A percentile compares a stretch with the other conserved stretches of the same genome.
Evolutionary conservation across 257 asterid genomes (phyloP).

Genomic region (Ilex asprella): DNA sequence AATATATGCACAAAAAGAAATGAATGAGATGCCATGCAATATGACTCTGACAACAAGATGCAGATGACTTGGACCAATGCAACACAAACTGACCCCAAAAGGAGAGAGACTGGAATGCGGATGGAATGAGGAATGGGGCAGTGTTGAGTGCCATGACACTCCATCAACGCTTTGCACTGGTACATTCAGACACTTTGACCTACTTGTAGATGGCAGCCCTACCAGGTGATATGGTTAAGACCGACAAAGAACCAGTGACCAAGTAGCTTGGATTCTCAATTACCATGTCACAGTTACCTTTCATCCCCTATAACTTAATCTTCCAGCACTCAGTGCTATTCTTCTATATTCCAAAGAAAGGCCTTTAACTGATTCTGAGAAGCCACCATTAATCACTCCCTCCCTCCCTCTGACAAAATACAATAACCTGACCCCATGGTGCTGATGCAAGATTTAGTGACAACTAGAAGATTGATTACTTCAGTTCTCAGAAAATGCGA

Average conservation of each 20-base stretch:
- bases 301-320: conserved; percentile 12
- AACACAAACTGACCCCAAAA: no score
- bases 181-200: no score
- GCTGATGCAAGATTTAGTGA: conserved; percentile 76
- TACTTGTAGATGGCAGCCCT: no score
- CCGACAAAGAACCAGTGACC: conserved; percentile 18
- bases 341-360: conserved; percentile 1
- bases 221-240: conserved; percentile 8
- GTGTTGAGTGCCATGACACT: no score
- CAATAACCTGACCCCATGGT: conserved; percentile 49
- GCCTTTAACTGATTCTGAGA: conserved; percentile 16
- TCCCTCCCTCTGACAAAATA: conserved; percentile 31
- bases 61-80: no score
- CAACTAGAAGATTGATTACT: conserved; percentile 28
- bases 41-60: conserved; percentile 4
- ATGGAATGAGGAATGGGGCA: no score
- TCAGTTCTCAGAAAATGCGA: conserved; percentile 42
- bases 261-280: conserved; percentile 11
- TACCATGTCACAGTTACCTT: background rate
- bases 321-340: conserved; percentile 2
- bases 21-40: conserved; percentile 46
- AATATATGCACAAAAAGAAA: conserved; percentile 15
- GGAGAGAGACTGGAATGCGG: no score
- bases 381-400: conserved; percentile 14
- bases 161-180: no score